Evolutionary conservation across 2,329 filamentous ascomycete genomes (phyloP), one percentile per base, ranked within the genome.

Genomic region (Penicillium sp.): DNA sequence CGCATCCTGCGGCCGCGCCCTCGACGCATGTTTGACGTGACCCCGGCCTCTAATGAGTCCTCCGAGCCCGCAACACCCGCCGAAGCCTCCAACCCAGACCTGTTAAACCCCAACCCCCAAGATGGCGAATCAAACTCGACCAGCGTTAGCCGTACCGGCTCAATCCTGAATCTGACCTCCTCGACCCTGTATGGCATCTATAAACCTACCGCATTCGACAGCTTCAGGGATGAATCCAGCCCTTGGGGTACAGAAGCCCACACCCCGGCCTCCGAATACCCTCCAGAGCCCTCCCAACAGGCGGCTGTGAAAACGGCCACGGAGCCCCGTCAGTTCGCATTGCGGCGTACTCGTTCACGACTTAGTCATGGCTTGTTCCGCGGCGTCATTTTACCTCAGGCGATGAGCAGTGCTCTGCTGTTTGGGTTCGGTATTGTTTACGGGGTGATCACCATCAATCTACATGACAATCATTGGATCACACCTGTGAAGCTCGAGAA

Each of bases 171-270:
- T 70, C 82, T 99, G 56, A 96, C 91, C 3, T 88, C 90, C 9
- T 92, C 91, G 2, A 96, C 94, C 0, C 83, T 99, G 5, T 90
- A 89, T 63, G 93, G 94, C 51, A 99, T 99, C 67, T 99, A 96
- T 78, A 87, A 87, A 10, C 86, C 86, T 6, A 84, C 84, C 1
- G 81, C 82, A 28, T 83, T 83, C 54, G 78, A 83, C 40, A 74
- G 59, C 75, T 82, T 61, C 72, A 79, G 66, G 55, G 84, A 85
- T 60, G 86, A 87, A 58, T 73, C 81, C 51, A 92, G 88, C 10
- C 91, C 91, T 2, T 94, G 88, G 87, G 90, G 88, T 21, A 89
- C 87, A 0, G 91, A 90, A 31, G 84, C 88, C 28, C 84, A 90
- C 68, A 90, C 89, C 0, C 90, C 90, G 4, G 23, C 71, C 74